Base-by-base conservation (phyloP, 2,329 filamentous ascomycete species). In the Xylariaceae sp. region DNA sequence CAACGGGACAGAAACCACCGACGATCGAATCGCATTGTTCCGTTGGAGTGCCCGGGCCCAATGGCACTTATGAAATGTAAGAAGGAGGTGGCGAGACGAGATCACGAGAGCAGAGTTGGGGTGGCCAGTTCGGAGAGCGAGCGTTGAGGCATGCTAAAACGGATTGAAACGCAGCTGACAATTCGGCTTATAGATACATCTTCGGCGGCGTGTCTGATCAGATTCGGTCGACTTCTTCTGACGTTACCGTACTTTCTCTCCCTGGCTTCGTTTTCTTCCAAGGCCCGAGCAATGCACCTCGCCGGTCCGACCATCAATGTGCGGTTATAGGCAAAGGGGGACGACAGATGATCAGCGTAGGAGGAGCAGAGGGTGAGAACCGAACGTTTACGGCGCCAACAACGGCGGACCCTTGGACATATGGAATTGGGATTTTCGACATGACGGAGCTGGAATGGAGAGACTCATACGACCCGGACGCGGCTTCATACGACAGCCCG, bases 361-460 rank as follows among this genome's bases (percentile, higher is more conserved):
- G 65, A 14, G 66, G 66, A 5, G 47, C 51, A 6, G 55, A 62
- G 28, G 52, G 50, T 15, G 50, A 46, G 21, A 44, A 47, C 13
- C 46, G 43, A 3, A 51, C 47, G 14, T 50, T 45, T 9, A 47
- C 48, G 9, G 43, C 47, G 6, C 39, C 53, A 18, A 43, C 39
- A 5, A 56, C 56, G 8, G 40, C 48, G 9, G 63, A 66, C 34
- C 57, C 57, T 1, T 66, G 61, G 60, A 41, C 45, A 4, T 56
- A 61, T 24, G 61, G 62, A 0, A 49, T 68, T 13, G 62, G 65
- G 2, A 51, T 69, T 7, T 63, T 66, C 43, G 64, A 67, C 36
- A 57, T 68, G 59, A 60, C 56, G 3, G 50, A 52, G 12, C 47
- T 66, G 45, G 31, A 41, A 6, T 68, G 65, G 63, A 50, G 36